Evolutionary conservation across 192 early-diverging fungal species (phyloP).

Genomic region (Coemansia interrupta): DNA sequence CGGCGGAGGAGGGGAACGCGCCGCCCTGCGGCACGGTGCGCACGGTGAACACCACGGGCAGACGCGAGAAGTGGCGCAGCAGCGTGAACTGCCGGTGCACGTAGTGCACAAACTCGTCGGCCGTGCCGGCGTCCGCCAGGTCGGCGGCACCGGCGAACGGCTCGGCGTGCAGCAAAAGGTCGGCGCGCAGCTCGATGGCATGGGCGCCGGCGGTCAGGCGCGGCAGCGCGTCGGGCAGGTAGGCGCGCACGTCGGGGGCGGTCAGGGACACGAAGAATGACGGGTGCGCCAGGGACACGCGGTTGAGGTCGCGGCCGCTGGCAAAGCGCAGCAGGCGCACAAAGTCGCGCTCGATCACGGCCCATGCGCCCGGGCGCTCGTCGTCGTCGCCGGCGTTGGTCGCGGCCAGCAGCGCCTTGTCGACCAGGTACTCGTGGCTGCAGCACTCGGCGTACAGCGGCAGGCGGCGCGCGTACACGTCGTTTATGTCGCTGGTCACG

Average conservation of each 20-base stretch:
- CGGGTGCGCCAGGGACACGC: conserved; percentile 38
- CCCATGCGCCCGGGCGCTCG: conserved; percentile 59
- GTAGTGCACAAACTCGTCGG: conserved; percentile 55
- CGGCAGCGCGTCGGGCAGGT: conserved; percentile 56
- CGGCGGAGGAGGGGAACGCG: conserved; percentile 64
- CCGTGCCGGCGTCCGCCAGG: conserved; percentile 24
- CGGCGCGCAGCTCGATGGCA: conserved; percentile 90
- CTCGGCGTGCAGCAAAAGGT: conserved; percentile 59
- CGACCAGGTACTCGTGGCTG: conserved; percentile 78
- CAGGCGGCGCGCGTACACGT: conserved; percentile 75
- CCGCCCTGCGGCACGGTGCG: conserved; percentile 86
- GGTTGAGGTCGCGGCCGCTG: conserved; percentile 48
- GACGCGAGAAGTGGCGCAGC: conserved; percentile 58
- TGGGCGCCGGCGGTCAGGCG: conserved; percentile 74
- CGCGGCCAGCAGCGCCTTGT: conserved; percentile 33
- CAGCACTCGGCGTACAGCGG: conserved; percentile 75
- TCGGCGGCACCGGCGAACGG: conserved; percentile 27
- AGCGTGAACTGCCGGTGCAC: conserved; percentile 76
- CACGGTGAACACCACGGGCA: conserved; percentile 94
- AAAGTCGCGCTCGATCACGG: conserved; percentile 74
- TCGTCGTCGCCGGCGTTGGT: conserved; percentile 13
- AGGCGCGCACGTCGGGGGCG: conserved; percentile 57
- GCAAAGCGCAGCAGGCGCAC: conserved; percentile 66
- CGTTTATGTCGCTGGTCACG: conserved; percentile 64
- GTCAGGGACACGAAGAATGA: conserved; percentile 90